Evolutionary conservation across 73 alveolate genomes (phyloP).

Genomic region (Halteria grandinella): DNA sequence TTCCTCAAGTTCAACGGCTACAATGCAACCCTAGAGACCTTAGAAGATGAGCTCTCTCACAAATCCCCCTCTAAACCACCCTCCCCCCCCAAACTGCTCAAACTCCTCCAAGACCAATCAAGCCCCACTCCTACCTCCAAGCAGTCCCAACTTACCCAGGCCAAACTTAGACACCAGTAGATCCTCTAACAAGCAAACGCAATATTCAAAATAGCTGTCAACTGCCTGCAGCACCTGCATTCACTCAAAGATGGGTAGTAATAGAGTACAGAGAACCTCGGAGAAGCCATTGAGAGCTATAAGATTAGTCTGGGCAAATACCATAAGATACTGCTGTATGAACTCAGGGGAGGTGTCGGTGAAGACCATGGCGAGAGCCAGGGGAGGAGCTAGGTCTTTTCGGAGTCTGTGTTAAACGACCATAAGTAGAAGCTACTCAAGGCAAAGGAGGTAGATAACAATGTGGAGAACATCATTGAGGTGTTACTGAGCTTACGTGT

Average conservation of each 20-base stretch:
- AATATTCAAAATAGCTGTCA: constrained; percentile 90
- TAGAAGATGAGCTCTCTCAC: constrained; percentile 95
- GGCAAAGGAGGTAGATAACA: constrained; percentile 78
- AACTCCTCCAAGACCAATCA: constrained; percentile 67
- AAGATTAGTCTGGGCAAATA: constrained; percentile 96
- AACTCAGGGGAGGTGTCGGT: constrained; percentile 87
- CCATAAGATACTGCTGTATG: constrained; percentile 92
- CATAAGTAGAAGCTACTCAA: constrained; percentile 92
- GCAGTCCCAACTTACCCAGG: constrained; percentile 69
- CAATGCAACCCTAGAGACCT: constrained; percentile 85
- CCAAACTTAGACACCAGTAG: constrained; percentile 86
- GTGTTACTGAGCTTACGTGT: constrained; percentile 94
- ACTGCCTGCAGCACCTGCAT: constrained; percentile 85
- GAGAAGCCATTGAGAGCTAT: constrained; percentile 89
- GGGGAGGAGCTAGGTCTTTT: constrained; percentile 78
- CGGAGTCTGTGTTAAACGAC: constrained; percentile 92
- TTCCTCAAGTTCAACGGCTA: constrained; percentile 79
- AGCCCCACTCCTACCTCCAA: constrained; percentile 31
- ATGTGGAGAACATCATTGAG: constrained; percentile 89
- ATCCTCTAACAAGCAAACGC: constrained; percentile 90
- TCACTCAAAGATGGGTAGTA: constrained; percentile 90
- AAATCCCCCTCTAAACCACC: too few relatives aligned
- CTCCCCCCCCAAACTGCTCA: too few relatives aligned
- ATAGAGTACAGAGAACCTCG: constrained; percentile 85
- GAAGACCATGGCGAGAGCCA: too few relatives aligned